Evolutionary conservation across 371 early-diverging fungal species (phyloP), one percentile per base, ranked within the genome.

Genomic region (Mucor mucedo): DNA sequence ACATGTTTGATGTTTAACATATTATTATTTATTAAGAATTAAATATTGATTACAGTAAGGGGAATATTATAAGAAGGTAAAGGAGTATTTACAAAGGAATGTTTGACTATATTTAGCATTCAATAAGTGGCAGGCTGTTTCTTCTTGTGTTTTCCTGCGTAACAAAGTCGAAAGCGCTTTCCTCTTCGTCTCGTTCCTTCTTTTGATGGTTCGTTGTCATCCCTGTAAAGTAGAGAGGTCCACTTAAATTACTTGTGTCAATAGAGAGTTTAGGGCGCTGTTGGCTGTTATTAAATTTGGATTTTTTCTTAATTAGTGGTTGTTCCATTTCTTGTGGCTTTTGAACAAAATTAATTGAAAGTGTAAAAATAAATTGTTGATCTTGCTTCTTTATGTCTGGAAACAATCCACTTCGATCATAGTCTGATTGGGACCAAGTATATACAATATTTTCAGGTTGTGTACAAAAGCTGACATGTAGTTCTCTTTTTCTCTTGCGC

Each of bases 371-470:
- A 21, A 70, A 57, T n/a, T 65, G 32, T 57, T 50, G 50, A 50
- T 62, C 27, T 11, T 63, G 55, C 32, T 52, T 29, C 57, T 63
- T 47, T 21, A n/a, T 49, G 32, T 44, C 52, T n/a, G 69, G 66
- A 2, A 41, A 57, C 7, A 75, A 54, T 3, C 77, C 77, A 62
- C 77, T 75, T 59, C 81, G 66, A 50, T 80, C 78, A 52, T 80
- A 80, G 52, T 80, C 80, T 29, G 78, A 65, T 56, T 70, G 76
- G 10, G 81, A 80, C 47, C 74, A 75, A 8, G 78, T 78, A 52
- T 73, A 71, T 9, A 69, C 74, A 10, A 80, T 65, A 13, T 54
- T 55, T 27, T 70, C 70, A 13, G 68, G 76, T 41, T 72, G 69
- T 28, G 74, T 58, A 45, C 75, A 70, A 48, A 79, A 79, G n/a